These are phyloP conservation scores for Ehretia macrophylla DNA, from an alignment of 257 asterid species.

Conservation along the genomic window DNA sequence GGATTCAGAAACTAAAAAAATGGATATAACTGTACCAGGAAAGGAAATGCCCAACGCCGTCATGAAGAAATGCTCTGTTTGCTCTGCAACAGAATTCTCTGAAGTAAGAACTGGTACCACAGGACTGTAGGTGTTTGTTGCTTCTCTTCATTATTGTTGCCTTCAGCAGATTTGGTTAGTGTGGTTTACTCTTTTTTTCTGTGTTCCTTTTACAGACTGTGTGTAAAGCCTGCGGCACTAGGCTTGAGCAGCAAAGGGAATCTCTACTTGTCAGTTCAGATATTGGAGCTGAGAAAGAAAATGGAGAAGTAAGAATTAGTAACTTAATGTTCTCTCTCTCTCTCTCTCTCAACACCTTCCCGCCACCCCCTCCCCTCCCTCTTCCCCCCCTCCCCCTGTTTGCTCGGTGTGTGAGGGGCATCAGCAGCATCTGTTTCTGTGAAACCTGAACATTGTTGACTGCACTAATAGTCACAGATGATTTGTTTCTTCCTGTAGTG, in stretches of 20 bases:
- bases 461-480: too few relatives aligned
- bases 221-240: conserved; percentile 14
- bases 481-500: too few relatives aligned
- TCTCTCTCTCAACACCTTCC: neutral
- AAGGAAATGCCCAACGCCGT: conserved; percentile 6
- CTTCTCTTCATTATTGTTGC: neutral
- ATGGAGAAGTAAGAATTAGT: conserved; percentile 19
- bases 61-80: conserved; percentile 14
- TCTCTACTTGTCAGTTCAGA: conserved; percentile 9
- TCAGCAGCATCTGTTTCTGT: too few relatives aligned
- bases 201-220: conserved; percentile 16
- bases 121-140: neutral
- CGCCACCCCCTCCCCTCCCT: too few relatives aligned
- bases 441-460: too few relatives aligned
- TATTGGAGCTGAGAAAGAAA: conserved; percentile 6
- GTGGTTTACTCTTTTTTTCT: neutral
- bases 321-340: too few relatives aligned
- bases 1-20: conserved; percentile 20
- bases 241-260: conserved; percentile 2
- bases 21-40: conserved; percentile 6
- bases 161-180: neutral
- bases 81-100: conserved; percentile 8
- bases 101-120: conserved; percentile 10
- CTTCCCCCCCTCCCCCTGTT: too few relatives aligned
- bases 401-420: too few relatives aligned